Percentiles rank a stretch among this genome's conserved stretches.
These are phyloP conservation scores for Osmanthus fragrans DNA, from an alignment of 257 asterid species.

Conservation along the genomic window DNA sequence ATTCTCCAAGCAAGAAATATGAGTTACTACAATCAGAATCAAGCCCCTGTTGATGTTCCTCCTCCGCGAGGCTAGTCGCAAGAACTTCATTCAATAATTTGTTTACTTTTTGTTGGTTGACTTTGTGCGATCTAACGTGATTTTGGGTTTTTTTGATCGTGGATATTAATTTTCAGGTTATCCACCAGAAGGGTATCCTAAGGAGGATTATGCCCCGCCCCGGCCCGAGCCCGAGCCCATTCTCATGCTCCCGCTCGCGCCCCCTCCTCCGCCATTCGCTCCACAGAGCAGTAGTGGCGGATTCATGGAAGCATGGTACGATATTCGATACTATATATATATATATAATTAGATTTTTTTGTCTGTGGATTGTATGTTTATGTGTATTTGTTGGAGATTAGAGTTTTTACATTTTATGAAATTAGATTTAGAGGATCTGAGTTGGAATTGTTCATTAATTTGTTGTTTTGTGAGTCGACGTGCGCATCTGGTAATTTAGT, in stretches of 20 bases:
- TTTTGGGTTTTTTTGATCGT: not conserved
- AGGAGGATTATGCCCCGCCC: conserved; percentile 81
- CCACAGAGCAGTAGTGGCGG: conserved; percentile 38
- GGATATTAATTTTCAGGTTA: conserved; percentile 39
- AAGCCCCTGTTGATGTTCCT: conserved; percentile 70
- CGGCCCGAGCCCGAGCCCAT: too few species aligned
- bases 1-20: conserved; percentile 24
- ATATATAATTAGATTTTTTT: not conserved
- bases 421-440: conserved; percentile 38
- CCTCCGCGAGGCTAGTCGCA: conserved; percentile 59
- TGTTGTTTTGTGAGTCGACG: too few species aligned
- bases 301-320: conserved; percentile 70
- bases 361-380: not conserved
- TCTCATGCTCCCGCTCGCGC: too few species aligned
- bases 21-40: conserved; percentile 73
- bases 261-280: too few species aligned
- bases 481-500: too few species aligned
- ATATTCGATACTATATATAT: not conserved
- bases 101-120: not conserved
- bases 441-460: not conserved
- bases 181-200: conserved; percentile 70
- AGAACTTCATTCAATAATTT: not conserved
- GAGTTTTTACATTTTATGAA: not conserved
- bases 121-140: not conserved
- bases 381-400: not conserved